These are phyloP conservation scores for Wickerhamiella parazyma DNA, from an alignment of 805 yeast genomes.

Conservation along the genomic window DNA sequence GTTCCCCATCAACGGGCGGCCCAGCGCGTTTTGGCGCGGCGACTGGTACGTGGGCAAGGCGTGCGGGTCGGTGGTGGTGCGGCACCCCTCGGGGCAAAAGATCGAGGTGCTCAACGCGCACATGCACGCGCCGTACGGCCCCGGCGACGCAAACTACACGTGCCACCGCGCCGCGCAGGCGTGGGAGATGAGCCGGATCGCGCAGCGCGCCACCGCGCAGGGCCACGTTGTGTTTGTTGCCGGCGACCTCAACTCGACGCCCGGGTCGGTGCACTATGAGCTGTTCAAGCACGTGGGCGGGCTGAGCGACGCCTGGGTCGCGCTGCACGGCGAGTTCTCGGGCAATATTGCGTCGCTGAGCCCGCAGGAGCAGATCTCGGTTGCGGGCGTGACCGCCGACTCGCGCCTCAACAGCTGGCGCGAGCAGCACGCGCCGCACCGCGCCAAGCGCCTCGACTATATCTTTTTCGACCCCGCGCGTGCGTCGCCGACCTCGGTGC, in stretches of 20 bases:
- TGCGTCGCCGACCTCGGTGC: slow-evolving; percentile 44
- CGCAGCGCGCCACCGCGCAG: slow-evolving; percentile 45
- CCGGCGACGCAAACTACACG: slow-evolving; percentile 78
- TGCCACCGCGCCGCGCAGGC: slow-evolving; percentile 93
- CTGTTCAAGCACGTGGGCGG: slow-evolving; percentile 58
- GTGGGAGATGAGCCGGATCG: slow-evolving; percentile 75
- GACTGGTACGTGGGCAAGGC: slow-evolving; percentile 97
- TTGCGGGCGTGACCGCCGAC: slow-evolving; percentile 85
- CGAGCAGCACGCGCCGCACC: slow-evolving; percentile 34
- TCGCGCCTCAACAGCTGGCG: slow-evolving; percentile 83
- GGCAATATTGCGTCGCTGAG: slow-evolving; percentile 33
- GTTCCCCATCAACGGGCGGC: slow-evolving; percentile 87
- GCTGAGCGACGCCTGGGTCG: slow-evolving; percentile 72
- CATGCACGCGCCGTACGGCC: slow-evolving; percentile 93
- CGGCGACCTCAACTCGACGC: slow-evolving; percentile 85
- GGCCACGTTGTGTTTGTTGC: slow-evolving; percentile 82
- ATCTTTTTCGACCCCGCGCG: slow-evolving; percentile 55
- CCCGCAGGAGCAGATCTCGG: slow-evolving; percentile 47
- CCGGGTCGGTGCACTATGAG: slow-evolving; percentile 70
- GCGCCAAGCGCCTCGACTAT: slow-evolving; percentile 84
- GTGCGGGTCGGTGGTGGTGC: slow-evolving; percentile 57
- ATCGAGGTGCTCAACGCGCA: slow-evolving; percentile 81
- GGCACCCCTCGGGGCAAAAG: slow-evolving; percentile 34
- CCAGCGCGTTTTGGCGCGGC: slow-evolving; percentile 85
- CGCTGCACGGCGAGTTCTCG: slow-evolving; percentile 37